Evolutionary conservation across 2,329 filamentous ascomycete genomes (phyloP).

Genomic region (Colletotrichum simmondsii): DNA sequence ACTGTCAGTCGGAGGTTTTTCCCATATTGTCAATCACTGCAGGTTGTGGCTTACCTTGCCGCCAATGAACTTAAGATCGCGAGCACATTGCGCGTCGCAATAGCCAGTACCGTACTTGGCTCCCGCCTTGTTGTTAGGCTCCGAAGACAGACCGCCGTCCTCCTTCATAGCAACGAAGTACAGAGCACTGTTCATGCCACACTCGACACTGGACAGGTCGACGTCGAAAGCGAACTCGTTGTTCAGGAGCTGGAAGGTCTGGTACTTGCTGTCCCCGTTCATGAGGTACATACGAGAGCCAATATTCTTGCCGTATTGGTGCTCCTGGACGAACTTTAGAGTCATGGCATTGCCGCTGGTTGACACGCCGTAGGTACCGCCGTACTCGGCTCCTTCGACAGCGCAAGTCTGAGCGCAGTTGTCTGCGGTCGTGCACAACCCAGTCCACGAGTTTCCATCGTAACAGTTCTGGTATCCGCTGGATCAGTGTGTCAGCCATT

Average conservation of each 20-base stretch:
- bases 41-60: constrained; percentile 43
- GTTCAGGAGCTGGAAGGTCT: constrained; percentile 67
- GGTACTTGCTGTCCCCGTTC: constrained; percentile 62
- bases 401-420: constrained; percentile 52
- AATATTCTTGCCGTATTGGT: constrained; percentile 47
- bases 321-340: constrained; percentile 61
- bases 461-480: constrained; percentile 40
- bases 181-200: constrained; percentile 71
- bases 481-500: not conserved
- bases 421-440: constrained; percentile 45
- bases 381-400: constrained; percentile 55
- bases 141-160: constrained; percentile 60
- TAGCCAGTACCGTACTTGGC: constrained; percentile 68
- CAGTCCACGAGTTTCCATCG: constrained; percentile 48
- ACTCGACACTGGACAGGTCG: constrained; percentile 69
- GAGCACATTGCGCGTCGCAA: constrained; percentile 60
- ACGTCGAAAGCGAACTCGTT: constrained; percentile 74
- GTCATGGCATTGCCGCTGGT: constrained; percentile 55
- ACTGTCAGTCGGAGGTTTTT: not conserved
- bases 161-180: constrained; percentile 56
- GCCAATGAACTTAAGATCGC: constrained; percentile 61
- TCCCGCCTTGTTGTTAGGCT: constrained; percentile 54
- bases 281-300: constrained; percentile 65
- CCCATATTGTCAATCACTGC: accelerated
- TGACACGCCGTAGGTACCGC: constrained; percentile 55